A percentile compares a stretch with the other conserved stretches of the same genome.
These are phyloP conservation scores for Dissophora ornata DNA, from an alignment of 192 early-diverging fungal species.

Conservation along the genomic window DNA sequence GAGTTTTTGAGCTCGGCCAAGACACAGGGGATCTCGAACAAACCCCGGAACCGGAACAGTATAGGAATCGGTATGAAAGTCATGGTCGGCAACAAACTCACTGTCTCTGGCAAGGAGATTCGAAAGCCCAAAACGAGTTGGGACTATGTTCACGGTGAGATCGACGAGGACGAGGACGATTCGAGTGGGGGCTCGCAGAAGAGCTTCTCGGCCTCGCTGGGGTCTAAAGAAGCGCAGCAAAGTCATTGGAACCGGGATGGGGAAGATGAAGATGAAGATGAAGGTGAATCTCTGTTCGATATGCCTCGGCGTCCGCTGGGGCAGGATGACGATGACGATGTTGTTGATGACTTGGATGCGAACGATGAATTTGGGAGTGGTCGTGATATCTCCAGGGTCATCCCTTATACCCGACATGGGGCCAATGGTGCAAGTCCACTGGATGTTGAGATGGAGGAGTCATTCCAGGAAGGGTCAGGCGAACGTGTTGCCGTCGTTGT, in stretches of 20 bases:
- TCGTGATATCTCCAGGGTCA: conserved; percentile 15
- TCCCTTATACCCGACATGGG: conserved; percentile 12
- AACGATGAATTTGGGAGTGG: background rate
- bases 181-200: conserved; percentile 9
- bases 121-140: conserved; percentile 50
- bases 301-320: conserved; percentile 18
- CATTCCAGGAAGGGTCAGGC: conserved; percentile 20
- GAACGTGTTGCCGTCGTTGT: conserved; percentile 35
- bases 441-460: conserved; percentile 35
- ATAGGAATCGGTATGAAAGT: conserved; percentile 50
- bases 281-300: conserved; percentile 31
- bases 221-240: conserved; percentile 14
- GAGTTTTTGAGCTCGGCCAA: conserved; percentile 35
- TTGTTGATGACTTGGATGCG: background rate
- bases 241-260: conserved; percentile 1
- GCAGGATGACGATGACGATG: conserved; percentile 12
- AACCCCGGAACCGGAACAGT: conserved; percentile 49
- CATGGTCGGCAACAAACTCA: conserved; percentile 51
- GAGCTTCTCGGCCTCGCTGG: conserved; percentile 28
- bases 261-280: conserved; percentile 17
- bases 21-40: conserved; percentile 22
- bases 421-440: conserved; percentile 22
- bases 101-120: conserved; percentile 49
- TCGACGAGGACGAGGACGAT: conserved; percentile 43
- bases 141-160: conserved; percentile 46